phyloP scores from a whole-genome alignment of 1,284 basidiomycete species.

The Mrakiaceae sp. region DNA sequence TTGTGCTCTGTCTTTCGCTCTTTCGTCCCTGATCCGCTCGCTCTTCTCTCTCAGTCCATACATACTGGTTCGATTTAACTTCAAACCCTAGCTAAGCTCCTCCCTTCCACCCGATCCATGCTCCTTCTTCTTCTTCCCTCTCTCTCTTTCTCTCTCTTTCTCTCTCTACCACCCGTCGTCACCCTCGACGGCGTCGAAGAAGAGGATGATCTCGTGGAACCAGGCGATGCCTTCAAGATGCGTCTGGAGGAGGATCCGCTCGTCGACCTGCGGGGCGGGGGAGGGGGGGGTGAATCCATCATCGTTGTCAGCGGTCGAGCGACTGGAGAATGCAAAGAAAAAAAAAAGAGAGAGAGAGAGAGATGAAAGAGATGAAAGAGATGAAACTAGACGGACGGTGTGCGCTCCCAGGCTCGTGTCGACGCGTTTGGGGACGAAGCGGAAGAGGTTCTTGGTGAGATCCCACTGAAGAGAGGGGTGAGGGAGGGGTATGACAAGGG shows the following conservation, averaged over 20 bases:
- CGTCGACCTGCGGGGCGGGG: conserved; percentile 17
- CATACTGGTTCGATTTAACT: no score
- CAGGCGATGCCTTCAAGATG: conserved; percentile 18
- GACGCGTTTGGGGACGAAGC: conserved; percentile 22
- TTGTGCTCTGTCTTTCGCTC: background rate
- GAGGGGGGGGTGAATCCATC: no score
- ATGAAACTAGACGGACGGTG: conserved; percentile 5
- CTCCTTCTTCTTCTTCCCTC: background rate
- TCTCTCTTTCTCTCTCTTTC: background rate
- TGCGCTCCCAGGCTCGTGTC: conserved; percentile 12
- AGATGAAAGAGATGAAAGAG: no score
- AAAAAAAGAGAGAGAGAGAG: background rate
- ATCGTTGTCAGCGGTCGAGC: no score
- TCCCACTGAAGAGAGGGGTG: background rate
- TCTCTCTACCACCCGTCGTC: conserved; percentile 7
- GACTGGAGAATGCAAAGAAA: background rate
- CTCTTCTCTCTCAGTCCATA: background rate
- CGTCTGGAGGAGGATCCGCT: conserved; percentile 22
- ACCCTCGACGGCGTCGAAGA: conserved; percentile 12
- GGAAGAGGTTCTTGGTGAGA: conserved; percentile 22
- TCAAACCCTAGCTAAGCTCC: no score
- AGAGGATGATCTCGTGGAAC: conserved; percentile 14
- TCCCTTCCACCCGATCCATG: no score
- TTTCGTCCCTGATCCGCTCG: background rate
- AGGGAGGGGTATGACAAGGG: background rate